phyloP scores from a whole-genome alignment of 1,284 basidiomycete species.

The Trichosporon faecale region DNA sequence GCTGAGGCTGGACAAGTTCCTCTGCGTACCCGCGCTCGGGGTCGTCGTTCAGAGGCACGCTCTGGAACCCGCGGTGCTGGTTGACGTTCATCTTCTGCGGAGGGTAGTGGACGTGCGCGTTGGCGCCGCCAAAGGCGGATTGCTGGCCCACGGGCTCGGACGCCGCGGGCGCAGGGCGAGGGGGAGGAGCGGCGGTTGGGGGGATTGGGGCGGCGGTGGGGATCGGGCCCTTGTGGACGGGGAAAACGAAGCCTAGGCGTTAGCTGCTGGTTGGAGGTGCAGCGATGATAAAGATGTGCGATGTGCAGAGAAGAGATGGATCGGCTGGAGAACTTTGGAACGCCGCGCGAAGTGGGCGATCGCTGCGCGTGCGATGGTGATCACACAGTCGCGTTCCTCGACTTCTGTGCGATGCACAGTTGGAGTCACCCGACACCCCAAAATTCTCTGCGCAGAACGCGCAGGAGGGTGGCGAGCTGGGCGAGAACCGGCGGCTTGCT shows the following conservation, averaged over 20 bases:
- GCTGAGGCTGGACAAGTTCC: background rate
- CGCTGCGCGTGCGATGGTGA: background rate
- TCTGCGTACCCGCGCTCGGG: background rate
- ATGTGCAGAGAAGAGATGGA: too few relatives aligned
- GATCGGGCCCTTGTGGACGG: background rate
- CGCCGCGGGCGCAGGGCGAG: background rate
- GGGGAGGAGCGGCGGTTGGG: background rate
- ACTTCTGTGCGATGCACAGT: background rate
- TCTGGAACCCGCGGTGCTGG: slow-evolving; percentile 28
- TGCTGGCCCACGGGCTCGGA: background rate
- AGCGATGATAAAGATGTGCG: background rate
- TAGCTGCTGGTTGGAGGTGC: background rate
- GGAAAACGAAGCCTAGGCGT: slow-evolving; percentile 2
- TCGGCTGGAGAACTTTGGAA: background rate
- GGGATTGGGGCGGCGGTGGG: background rate
- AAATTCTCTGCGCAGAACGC: background rate
- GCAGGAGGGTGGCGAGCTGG: background rate
- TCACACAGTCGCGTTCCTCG: background rate
- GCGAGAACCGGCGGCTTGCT: background rate
- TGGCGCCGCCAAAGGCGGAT: background rate
- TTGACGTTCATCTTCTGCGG: slow-evolving; percentile 28
- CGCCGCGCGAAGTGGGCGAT: background rate
- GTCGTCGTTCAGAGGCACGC: slow-evolving; percentile 38
- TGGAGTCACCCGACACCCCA: background rate
- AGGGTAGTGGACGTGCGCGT: slow-evolving; percentile 39